Base-by-base conservation (phyloP, 305 asterid species). In the Ruellia speciosa region DNA sequence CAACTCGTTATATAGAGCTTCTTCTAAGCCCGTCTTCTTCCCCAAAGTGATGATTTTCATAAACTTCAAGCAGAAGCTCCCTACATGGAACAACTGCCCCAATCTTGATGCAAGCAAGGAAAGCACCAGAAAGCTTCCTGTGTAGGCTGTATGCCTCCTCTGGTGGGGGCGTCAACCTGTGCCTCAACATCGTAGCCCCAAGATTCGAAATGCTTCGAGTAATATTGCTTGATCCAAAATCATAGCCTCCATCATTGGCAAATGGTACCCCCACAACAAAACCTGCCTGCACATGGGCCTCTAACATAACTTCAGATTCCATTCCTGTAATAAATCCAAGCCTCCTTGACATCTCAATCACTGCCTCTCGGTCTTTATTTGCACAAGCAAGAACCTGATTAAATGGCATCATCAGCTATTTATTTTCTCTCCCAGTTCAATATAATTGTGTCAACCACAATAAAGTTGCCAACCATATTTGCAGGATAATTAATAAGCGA, bases 61-160 rank as follows among this genome's bases (percentile, higher is more conserved):
- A 74, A 37, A 83, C 78, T 67, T 83, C 72, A 59, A 83, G 75
- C 49, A 90, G 84, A 34, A 90, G 79, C 56, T 90, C 86, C 72
- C 94, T 72, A 49, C 98, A 90, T 9, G 98, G 98, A 9, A 90
- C 98, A 33, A 85, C 86, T 63, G 96, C 94, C 45, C 84, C 77
- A 52, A 90, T 94, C 79, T 90, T 90, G 74, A 90, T 82, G 81
- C 98, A 90, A 67, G 96, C 98, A 65, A 90, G 96, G 79, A 87
- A 90, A 52, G 96, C 86, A 53, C 97, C 97, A n/a, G 96, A 90
- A 49, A 90, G 95, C 76, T 90, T 90, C 49, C 98, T 78, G 78
- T 90, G 98, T 43, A 90, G 89, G 77, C 98, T 90, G 80, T 90
- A 90, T 8, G 90, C 96, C 73, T 87, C 98, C 65, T 90, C 92